phyloP scores from a whole-genome alignment of 352 stramenopile genomes.

The Plasmopara halstedii region DNA sequence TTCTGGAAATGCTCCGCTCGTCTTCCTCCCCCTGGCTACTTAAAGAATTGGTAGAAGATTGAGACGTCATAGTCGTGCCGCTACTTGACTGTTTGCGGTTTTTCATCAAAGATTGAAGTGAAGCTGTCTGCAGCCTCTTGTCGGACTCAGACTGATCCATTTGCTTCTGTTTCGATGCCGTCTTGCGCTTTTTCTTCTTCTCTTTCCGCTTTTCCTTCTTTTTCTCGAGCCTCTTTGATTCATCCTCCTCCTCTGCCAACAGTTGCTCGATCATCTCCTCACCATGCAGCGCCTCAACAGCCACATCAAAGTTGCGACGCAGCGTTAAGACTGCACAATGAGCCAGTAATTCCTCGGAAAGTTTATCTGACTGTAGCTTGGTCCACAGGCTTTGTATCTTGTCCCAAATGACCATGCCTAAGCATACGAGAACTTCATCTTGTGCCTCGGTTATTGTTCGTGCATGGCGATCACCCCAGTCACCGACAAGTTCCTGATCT shows the following conservation, averaged over 20 bases:
- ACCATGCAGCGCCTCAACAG: slow-evolving; percentile 74
- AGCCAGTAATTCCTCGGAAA: slow-evolving; percentile 67
- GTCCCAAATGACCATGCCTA: slow-evolving; percentile 85
- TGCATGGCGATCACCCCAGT: slow-evolving; percentile 77
- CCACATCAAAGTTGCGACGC: slow-evolving; percentile 76
- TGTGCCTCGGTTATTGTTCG: slow-evolving; percentile 80
- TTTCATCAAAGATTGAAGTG: slow-evolving; percentile 20
- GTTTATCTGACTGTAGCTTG: slow-evolving; percentile 67
- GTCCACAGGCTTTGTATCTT: slow-evolving; percentile 83
- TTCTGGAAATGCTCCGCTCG: slow-evolving; percentile 32
- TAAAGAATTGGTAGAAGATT: slow-evolving; percentile 35
- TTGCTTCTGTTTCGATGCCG: slow-evolving; percentile 63
- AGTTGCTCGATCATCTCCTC: slow-evolving; percentile 86
- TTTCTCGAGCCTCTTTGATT: slow-evolving; percentile 61
- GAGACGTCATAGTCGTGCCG: slow-evolving; percentile 28
- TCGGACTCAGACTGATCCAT: slow-evolving; percentile 32
- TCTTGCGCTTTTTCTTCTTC: slow-evolving; percentile 87
- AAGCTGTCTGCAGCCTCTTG: slow-evolving; percentile 25
- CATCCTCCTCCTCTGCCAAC: slow-evolving; percentile 77
- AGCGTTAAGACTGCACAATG: slow-evolving; percentile 71
- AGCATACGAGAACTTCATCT: slow-evolving; percentile 80
- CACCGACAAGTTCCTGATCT: slow-evolving; percentile 74
- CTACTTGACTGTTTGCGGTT: slow-evolving; percentile 18
- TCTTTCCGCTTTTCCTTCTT: slow-evolving; percentile 87
- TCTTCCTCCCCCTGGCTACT: slow-evolving; percentile 37